Base-by-base conservation (phyloP, 306 rosid species). In the Pyrus bretschneideri region DNA sequence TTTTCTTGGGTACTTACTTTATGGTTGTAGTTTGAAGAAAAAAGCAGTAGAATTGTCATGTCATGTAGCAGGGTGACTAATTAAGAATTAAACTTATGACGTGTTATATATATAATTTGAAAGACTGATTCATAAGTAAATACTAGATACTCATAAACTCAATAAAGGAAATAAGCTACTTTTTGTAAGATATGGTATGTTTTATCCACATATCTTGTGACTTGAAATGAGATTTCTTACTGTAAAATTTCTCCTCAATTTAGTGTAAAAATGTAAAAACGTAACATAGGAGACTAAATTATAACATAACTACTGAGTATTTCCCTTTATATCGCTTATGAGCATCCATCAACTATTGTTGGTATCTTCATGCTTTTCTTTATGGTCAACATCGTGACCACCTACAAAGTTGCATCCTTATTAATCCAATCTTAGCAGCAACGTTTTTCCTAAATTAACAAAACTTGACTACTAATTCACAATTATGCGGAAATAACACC, bases 371-470 rank as follows among this genome's bases (percentile, higher is more conserved):
- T 42, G 68, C 55, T n/a, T 74, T 73, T 78, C 19, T n/a, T 30
- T 58, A 61, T 75, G 71, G 64, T 75, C 68, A 80, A 74, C 46
- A 15, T 46, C 35, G 46, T 27, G 70, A 46, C 55, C 62, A 29
- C 67, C 67, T 3, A 57, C 74, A 15, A 19, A 49, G 27, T 21
- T 10, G 45, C 14, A 73, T 44, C 51, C 23, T 71, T 4, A 49
- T 62, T 13, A 66, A 44, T 27, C 13, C 40, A 67, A 62, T 33
- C 79, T 80, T 69, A 49, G 67, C 76, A 42, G 59, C 76, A 31
- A 70, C 52, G 21, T 62, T 58, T 27, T 33, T 33, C 29, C 23
- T 58, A 38, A 57, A 44, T 44, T 22, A 38, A 59, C 49, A 67
- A 79, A 51, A 60, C 69, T 42, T 72, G 68, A 55, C 54, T 52